Conservation (phyloP, 768 basidiomycete species). For the Suillus subaureus region DNA sequence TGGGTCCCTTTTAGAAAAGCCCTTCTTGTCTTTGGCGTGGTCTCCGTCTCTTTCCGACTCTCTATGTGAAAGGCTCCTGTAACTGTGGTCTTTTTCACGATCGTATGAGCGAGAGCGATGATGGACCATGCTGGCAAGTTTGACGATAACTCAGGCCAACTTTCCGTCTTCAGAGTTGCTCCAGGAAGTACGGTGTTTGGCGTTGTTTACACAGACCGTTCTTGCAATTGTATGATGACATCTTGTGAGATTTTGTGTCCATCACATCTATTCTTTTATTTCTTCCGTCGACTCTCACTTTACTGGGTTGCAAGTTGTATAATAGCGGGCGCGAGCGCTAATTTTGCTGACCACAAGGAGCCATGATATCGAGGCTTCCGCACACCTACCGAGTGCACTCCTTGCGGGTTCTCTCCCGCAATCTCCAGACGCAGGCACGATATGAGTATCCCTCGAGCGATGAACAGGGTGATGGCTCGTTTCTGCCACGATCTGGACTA, state of each 20-base stretch:
- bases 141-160: not conserved
- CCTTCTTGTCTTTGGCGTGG: constrained; percentile 30
- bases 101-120: constrained; percentile 48
- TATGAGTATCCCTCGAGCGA: constrained; percentile 42
- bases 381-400: constrained; percentile 25
- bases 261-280: not conserved
- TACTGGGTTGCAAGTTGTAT: not conserved
- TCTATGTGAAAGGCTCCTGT: constrained; percentile 32
- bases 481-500: constrained; percentile 45
- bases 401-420: constrained; percentile 34
- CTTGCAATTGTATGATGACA: not conserved
- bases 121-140: constrained; percentile 41
- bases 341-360: not conserved
- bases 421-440: constrained; percentile 59
- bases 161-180: constrained; percentile 1
- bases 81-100: constrained; percentile 30
- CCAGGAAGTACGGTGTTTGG: not conserved
- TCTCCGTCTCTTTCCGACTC: not conserved
- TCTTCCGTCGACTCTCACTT: not conserved
- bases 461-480: constrained; percentile 34
- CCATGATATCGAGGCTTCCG: constrained; percentile 25
- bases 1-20: constrained; percentile 33
- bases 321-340: too few species aligned
- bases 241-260: not conserved
- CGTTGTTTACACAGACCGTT: not conserved